Conservation (phyloP, 163 green algal genomes). For the Scenedesmus sp. region DNA sequence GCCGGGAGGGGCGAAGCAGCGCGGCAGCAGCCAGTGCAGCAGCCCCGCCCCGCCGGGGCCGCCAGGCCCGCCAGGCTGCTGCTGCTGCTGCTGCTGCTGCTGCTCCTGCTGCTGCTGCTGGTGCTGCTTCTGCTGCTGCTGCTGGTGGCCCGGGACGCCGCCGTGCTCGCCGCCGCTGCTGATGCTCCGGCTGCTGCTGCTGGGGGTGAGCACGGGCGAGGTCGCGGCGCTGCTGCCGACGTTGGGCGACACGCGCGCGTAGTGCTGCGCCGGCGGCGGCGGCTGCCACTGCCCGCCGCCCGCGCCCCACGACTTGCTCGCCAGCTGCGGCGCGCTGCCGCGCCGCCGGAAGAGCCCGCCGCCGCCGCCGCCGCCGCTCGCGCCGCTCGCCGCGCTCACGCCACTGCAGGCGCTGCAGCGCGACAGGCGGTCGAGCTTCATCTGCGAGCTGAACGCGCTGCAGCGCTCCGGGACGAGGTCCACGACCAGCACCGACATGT, state of each 20-base stretch:
- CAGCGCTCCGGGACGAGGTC: slow-evolving; percentile 28
- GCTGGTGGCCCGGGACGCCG: no score
- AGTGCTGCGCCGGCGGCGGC: background rate
- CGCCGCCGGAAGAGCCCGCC: no score
- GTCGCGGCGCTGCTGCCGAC: background rate
- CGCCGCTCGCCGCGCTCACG: background rate
- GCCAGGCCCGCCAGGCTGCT: no score
- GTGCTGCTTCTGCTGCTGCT: slow-evolving; percentile 7
- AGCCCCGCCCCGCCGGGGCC: no score
- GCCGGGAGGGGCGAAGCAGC: no score
- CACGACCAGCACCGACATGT: slow-evolving; percentile 32
- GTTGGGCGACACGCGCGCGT: background rate
- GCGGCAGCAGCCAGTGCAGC: no score
- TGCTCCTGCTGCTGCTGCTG: background rate
- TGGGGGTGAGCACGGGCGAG: no score
- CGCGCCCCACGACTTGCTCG: no score
- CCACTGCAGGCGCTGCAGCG: background rate
- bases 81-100: background rate
- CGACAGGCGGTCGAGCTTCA: background rate
- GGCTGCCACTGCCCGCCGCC: no score
- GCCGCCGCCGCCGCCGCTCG: no score
- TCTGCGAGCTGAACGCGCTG: slow-evolving; percentile 20
- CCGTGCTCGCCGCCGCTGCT: background rate
- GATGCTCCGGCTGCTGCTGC: background rate
- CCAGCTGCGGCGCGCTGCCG: no score